phyloP scores from a whole-genome alignment of 1,284 basidiomycete species.

The Hortiboletus rubellus region DNA sequence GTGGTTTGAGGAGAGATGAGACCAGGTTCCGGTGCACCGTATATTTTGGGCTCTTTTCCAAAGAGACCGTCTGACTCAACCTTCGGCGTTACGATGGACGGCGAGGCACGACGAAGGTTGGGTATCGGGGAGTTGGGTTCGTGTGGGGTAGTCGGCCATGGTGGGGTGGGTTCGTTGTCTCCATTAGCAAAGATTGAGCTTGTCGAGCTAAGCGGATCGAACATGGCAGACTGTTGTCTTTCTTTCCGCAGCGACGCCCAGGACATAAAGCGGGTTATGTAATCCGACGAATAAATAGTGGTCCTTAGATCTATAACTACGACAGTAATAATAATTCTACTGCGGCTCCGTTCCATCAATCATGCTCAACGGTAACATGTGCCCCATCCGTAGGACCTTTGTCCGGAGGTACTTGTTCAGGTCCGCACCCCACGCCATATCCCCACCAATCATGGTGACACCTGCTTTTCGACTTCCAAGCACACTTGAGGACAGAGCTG shows the following conservation, averaged over 20 bases:
- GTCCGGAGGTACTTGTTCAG: constrained; percentile 95
- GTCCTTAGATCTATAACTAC: too few species aligned
- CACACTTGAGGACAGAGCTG: constrained; percentile 18
- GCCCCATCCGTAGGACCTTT: constrained; percentile 96
- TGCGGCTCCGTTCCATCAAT: constrained; percentile 9
- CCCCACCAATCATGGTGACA: constrained; percentile 83
- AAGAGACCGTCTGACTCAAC: constrained; percentile 56
- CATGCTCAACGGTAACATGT: constrained; percentile 74
- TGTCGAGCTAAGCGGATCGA: constrained; percentile 56
- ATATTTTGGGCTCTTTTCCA: constrained; percentile 78
- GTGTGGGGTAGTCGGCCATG: constrained; percentile 64
- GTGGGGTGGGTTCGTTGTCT: constrained; percentile 43
- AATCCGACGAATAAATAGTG: constrained; percentile 9
- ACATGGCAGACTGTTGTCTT: constrained; percentile 38
- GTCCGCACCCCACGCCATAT: constrained; percentile 81
- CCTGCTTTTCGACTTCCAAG: constrained; percentile 57
- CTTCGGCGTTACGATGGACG: constrained; percentile 44
- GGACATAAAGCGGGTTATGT: constrained; percentile 17
- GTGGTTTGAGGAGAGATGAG: constrained; percentile 72
- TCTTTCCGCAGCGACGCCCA: neutral
- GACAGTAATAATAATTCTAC: neutral
- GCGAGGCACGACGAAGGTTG: constrained; percentile 46
- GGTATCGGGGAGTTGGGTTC: constrained; percentile 50
- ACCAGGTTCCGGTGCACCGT: constrained; percentile 77
- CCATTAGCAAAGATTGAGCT: constrained; percentile 44